Evolutionary conservation across 306 rosid species (phyloP).

Genomic region (Malus sylvestris): DNA sequence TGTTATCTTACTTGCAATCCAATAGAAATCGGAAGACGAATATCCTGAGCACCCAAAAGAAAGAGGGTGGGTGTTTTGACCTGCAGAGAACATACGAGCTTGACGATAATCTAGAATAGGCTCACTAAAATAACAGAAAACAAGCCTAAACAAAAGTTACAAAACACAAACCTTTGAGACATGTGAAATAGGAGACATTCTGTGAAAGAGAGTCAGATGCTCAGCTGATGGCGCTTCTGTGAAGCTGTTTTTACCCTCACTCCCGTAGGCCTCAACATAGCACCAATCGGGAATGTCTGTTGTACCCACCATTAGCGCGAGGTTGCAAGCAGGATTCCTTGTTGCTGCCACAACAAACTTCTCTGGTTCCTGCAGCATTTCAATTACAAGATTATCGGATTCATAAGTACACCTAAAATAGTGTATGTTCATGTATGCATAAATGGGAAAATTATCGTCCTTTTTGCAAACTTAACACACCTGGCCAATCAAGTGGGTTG

Average conservation of each 20-base stretch:
- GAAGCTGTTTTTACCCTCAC: slow-evolving; percentile 32
- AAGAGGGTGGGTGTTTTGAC: slow-evolving; percentile 74
- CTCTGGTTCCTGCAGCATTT: slow-evolving; percentile 56
- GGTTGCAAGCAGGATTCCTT: slow-evolving; percentile 72
- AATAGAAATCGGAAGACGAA: slow-evolving; percentile 32
- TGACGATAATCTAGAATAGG: no score
- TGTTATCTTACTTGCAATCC: slow-evolving; percentile 3
- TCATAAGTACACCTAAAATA: background rate
- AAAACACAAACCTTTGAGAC: no score
- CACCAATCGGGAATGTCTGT: slow-evolving; percentile 88
- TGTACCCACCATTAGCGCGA: slow-evolving; percentile 72
- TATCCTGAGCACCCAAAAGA: slow-evolving; percentile 71
- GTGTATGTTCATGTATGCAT: no score
- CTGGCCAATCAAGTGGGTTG: slow-evolving; percentile 99
- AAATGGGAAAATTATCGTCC: no score
- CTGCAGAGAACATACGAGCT: slow-evolving; percentile 28
- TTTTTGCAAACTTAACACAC: slow-evolving; percentile 26
- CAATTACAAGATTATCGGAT: background rate
- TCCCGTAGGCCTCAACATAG: slow-evolving; percentile 60
- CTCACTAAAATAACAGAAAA: no score
- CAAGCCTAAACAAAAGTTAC: no score
- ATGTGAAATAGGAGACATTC: no score
- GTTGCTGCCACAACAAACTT: slow-evolving; percentile 66
- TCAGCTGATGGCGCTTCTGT: slow-evolving; percentile 48
- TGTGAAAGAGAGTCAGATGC: slow-evolving; percentile 26